These are phyloP conservation scores for Pseudevernia furfuracea DNA, from an alignment of 495 filamentous ascomycete genomes.

Conservation along the genomic window DNA sequence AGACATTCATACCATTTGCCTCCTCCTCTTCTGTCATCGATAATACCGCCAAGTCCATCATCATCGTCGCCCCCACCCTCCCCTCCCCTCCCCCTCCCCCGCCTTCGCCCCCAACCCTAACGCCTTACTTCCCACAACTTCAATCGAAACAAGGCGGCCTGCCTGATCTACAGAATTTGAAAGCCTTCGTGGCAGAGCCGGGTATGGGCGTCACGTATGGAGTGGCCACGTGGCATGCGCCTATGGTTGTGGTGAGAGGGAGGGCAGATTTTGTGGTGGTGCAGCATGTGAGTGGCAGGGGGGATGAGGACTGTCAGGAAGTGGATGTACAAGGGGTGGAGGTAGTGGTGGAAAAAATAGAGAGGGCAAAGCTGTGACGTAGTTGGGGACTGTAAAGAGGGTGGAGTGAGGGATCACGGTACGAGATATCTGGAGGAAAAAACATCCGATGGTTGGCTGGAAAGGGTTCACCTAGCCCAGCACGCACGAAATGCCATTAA, in stretches of 20 bases:
- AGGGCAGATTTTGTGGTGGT: slow-evolving; percentile 78
- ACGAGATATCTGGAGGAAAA: background rate
- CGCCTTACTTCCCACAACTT: slow-evolving; percentile 27
- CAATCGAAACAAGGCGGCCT: slow-evolving; percentile 43
- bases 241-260: slow-evolving; percentile 81
- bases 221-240: slow-evolving; percentile 92
- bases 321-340: slow-evolving; percentile 34
- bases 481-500: background rate
- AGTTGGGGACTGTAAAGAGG: background rate
- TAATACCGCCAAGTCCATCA: slow-evolving; percentile 51
- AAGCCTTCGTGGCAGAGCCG: slow-evolving; percentile 72
- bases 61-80: slow-evolving; percentile 77
- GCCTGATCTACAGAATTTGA: slow-evolving; percentile 63
- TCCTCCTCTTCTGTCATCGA: background rate
- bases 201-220: slow-evolving; percentile 86
- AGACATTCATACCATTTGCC: slow-evolving; percentile 79
- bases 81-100: slow-evolving; percentile 31
- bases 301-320: slow-evolving; percentile 85
- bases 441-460: background rate
- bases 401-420: background rate
- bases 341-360: background rate
- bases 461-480: background rate
- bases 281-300: slow-evolving; percentile 80
- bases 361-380: background rate
- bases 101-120: slow-evolving; percentile 22